Evolutionary conservation across 768 basidiomycete genomes (phyloP), one percentile per base, ranked within the genome.

Genomic region (Inosperma sp.): DNA sequence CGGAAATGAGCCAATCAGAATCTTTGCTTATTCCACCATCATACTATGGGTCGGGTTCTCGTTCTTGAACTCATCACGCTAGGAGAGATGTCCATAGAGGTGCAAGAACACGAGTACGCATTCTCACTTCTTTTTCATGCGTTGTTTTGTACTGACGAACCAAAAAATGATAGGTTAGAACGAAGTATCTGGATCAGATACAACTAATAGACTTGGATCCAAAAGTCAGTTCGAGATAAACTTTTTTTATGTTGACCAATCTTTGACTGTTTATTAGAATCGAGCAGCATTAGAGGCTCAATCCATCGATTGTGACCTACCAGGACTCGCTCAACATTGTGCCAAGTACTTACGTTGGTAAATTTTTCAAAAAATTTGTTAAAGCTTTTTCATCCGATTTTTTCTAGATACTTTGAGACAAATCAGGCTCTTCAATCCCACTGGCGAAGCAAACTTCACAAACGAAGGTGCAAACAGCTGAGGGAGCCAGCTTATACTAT

Each of bases 251-350:
- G 44, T 35, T 10, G 3, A 31, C 17, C 16, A 5, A 27, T 48
- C 25, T 2, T 31, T 44, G 36, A 44, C 40, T 37, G 1, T 36
- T 3, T 50, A 43, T 46, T 21, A 90, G 82, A 85, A 85, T 57
- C 77, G 93, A 31, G 81, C 77, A 19, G 78, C 76, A 41, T 72
- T 96, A 12, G 93, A 97, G 66, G 76, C 82, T 14, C 94, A 96
- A 67, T 79, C 87, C 0, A 67, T 96, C 6, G 88, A 96, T 68
- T 85, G 83, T 57, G 92, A 93, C 51, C 84, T 82, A 62, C 93
- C 94, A 10, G 94, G 94, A 51, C 74, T 97, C 23, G 93, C 82
- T 4, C 93, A 97, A 66, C 93, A 96, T 66, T 97, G 94, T 61
- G 91, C 93, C 55, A 92, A 88, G 83, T n/a, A n/a, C n/a, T n/a